Evolutionary conservation across 202 grass and related monocot genomes (phyloP).

Genomic region (Setaria viridis): DNA sequence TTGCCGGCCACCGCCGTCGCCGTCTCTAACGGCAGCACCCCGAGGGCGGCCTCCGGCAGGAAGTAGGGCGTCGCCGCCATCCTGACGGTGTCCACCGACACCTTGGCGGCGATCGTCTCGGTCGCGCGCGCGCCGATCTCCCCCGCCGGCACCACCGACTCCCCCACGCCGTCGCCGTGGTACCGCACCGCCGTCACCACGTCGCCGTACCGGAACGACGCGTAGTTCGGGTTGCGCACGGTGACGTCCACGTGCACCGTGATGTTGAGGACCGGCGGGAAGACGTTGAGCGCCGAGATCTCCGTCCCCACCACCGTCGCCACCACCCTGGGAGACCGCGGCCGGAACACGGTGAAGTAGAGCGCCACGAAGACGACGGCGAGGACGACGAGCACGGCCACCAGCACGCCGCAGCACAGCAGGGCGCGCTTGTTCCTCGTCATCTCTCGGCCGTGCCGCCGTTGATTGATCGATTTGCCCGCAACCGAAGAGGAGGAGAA

Average conservation of each 20-base stretch:
- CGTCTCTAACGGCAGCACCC: conserved; percentile 50
- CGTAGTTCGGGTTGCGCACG: conserved; percentile 76
- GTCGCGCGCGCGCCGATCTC: conserved; percentile 44
- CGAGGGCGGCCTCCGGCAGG: background rate
- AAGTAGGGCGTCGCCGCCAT: conserved; percentile 25
- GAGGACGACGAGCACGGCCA: conserved; percentile 41
- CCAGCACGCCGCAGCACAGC: conserved; percentile 53
- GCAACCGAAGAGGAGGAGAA: too few relatives aligned
- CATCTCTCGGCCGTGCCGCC: background rate
- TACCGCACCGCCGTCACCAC: conserved; percentile 61
- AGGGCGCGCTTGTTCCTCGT: conserved; percentile 49
- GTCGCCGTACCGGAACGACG: conserved; percentile 59
- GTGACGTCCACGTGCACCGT: conserved; percentile 54
- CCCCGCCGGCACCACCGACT: conserved; percentile 49
- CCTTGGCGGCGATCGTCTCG: conserved; percentile 3
- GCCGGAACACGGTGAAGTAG: conserved; percentile 71
- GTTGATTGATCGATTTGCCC: background rate
- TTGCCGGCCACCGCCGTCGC: conserved; percentile 52
- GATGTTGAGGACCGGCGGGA: conserved; percentile 55
- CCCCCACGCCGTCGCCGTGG: conserved; percentile 54
- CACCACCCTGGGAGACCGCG: conserved; percentile 45
- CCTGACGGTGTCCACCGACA: conserved; percentile 41
- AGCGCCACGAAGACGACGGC: conserved; percentile 45
- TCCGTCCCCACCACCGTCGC: conserved; percentile 25
- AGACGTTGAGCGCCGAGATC: background rate